Base-by-base conservation (phyloP, 2,329 filamentous ascomycete genomes). In the Neophaeococcomyces aloes region DNA sequence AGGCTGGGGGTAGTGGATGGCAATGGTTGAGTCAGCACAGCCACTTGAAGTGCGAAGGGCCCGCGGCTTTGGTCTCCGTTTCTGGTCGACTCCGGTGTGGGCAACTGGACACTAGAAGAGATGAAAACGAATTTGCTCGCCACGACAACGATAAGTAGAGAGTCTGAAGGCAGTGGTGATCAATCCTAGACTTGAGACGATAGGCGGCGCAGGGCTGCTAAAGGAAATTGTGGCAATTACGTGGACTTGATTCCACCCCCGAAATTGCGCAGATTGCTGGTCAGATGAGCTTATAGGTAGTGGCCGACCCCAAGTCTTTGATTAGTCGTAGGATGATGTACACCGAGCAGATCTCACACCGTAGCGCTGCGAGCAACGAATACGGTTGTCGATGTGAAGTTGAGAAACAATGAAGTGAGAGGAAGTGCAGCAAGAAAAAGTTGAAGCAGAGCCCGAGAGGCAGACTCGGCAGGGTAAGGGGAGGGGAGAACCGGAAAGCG, bases 161-260 rank as follows among this genome's bases (percentile, higher is more conserved):
- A 41, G 31, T 33, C 29, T 32, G 29, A 38, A 41, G 38, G 38
- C 38, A 29, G 31, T 41, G 35, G 25, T 5, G n/a, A 38, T 38
- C 35, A 19, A 38, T 32, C 38, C 29, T 13, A 18, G 29, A 33
- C 38, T 41, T 41, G 38, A 41, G 38, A 41, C 38, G 19, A 41
- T 41, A n/a, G 38, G 38, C 29, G 38, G 38, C 38, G 47, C 48
- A 39, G 33, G 51, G 48, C 48, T 50, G 43, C 44, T 41, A 44
- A 45, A 45, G 52, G 50, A 54, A 54, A 52, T 54, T 52, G 50
- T 52, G 50, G 52, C 47, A 54, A 54, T 54, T 50, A 53, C 48
- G 47, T 47, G 48, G 51, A 46, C 47, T 46, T 15, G 19, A 19
- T 48, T 46, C 47, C 51, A 41, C 44, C 40, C 45, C 50, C 49